phyloP scores from a whole-genome alignment of 2,329 filamentous ascomycete genomes.

The Phaeosphaeria sp. region DNA sequence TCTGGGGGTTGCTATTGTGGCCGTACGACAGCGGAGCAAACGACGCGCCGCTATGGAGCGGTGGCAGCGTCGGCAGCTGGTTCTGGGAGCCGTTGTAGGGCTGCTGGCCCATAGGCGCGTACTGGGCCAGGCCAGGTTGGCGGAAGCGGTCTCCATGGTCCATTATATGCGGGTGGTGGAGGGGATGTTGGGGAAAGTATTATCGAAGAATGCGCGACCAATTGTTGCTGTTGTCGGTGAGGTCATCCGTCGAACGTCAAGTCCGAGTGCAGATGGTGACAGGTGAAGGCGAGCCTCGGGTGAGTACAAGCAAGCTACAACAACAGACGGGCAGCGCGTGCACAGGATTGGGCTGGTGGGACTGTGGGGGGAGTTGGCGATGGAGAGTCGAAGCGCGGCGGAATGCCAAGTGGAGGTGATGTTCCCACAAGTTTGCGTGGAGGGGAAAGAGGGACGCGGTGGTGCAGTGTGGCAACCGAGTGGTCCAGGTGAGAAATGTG shows the following conservation, averaged over 20 bases:
- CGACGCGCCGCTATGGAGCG: slow-evolving; percentile 40
- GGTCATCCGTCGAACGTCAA: slow-evolving; percentile 42
- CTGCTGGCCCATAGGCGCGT: slow-evolving; percentile 40
- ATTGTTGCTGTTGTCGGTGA: slow-evolving; percentile 34
- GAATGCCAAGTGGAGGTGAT: slow-evolving; percentile 22
- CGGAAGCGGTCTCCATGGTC: slow-evolving; percentile 45
- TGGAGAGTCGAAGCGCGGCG: slow-evolving; percentile 30
- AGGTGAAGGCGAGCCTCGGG: slow-evolving; percentile 31
- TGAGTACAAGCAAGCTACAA: slow-evolving; percentile 30
- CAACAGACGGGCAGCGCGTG: slow-evolving; percentile 27
- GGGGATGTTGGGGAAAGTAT: slow-evolving; percentile 14
- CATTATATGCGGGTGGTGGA: slow-evolving; percentile 32
- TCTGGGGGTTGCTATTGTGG: slow-evolving; percentile 48
- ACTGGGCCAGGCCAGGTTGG: slow-evolving; percentile 43
- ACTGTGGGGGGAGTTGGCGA: slow-evolving; percentile 41
- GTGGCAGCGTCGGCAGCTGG: slow-evolving; percentile 45
- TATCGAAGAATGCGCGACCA: slow-evolving; percentile 39
- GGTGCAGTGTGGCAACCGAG: slow-evolving; percentile 23
- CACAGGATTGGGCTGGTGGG: slow-evolving; percentile 43
- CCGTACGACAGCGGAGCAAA: slow-evolving; percentile 41
- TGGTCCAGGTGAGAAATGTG: slow-evolving; percentile 23
- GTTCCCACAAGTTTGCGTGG: slow-evolving; percentile 24
- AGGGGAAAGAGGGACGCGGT: slow-evolving; percentile 10
- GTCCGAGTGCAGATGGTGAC: slow-evolving; percentile 31
- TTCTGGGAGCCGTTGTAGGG: slow-evolving; percentile 39